A percentile compares a stretch with the other conserved stretches of the same genome.
Conservation (phyloP, 345 rosid genomes). For the Salix udensis region DNA sequence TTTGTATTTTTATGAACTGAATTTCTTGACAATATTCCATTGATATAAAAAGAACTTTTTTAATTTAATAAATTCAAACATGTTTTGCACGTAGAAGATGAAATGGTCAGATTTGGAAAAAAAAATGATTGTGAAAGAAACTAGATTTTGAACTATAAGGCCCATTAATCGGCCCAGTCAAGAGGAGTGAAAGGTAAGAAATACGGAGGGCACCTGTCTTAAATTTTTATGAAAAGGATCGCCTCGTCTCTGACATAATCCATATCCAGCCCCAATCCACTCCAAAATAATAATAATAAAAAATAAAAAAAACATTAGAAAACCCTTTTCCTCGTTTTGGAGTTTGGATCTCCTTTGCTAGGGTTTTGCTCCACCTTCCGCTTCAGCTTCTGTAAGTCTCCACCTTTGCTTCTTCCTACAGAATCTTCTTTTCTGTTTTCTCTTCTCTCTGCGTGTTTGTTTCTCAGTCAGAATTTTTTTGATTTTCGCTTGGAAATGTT, state of each 20-base stretch:
- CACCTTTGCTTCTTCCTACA: not conserved
- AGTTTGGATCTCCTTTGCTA: constrained; percentile 11
- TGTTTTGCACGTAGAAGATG: too few species aligned
- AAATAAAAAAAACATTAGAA: not conserved
- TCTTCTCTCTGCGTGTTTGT: not conserved
- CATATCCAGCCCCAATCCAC: not conserved
- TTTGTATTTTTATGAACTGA: too few species aligned
- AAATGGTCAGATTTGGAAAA: too few species aligned
- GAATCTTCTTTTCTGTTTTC: not conserved
- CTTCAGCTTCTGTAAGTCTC: constrained; percentile 9
- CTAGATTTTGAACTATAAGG: not conserved
- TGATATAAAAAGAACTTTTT: too few species aligned
- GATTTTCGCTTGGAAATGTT: not conserved
- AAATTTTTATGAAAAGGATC: too few species aligned
- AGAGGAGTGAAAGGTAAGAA: not conserved
- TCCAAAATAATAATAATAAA: not conserved
- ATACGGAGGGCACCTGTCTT: not conserved
- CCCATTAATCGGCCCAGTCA: not conserved
- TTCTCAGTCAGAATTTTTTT: not conserved
- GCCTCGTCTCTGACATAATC: not conserved
- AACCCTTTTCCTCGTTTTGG: not conserved
- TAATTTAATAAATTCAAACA: too few species aligned
- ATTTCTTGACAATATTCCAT: too few species aligned
- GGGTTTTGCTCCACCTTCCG: constrained; percentile 6
- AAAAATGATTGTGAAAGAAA: too few species aligned